phyloP scores from a whole-genome alignment of 2,329 filamentous ascomycete genomes.

The Epichloe bromicola region DNA sequence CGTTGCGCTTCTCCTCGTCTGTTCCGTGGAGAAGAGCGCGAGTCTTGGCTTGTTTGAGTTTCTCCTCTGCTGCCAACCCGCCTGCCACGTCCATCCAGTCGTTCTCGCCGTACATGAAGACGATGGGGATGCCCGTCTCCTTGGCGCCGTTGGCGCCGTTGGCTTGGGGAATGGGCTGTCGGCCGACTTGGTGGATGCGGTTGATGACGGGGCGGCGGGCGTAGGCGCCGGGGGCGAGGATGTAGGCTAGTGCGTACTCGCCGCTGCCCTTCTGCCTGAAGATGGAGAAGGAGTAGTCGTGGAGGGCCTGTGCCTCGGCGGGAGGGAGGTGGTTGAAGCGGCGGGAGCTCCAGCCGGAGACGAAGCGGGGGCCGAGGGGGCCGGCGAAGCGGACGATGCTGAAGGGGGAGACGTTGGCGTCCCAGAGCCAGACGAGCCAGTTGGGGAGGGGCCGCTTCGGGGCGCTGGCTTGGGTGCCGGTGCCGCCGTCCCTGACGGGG shows the following conservation, averaged over 20 bases:
- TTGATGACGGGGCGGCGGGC: conserved; percentile 79
- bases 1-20: conserved; percentile 52
- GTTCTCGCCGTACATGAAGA: conserved; percentile 93
- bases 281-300: conserved; percentile 88
- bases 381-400: conserved; percentile 78
- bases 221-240: conserved; percentile 87
- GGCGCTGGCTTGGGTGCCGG: conserved; percentile 19
- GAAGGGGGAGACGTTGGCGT: conserved; percentile 92
- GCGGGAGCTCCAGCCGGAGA: conserved; percentile 88
- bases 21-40: conserved; percentile 48
- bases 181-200: conserved; percentile 72
- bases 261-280: conserved; percentile 87
- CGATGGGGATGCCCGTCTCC: conserved; percentile 63
- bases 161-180: conserved; percentile 41
- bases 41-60: conserved; percentile 54
- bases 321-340: conserved; percentile 79
- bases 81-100: conserved; percentile 98
- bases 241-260: conserved; percentile 85
- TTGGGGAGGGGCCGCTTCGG: conserved; percentile 52
- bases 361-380: conserved; percentile 78
- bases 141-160: conserved; percentile 14
- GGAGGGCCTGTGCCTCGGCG: conserved; percentile 69
- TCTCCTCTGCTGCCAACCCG: conserved; percentile 67
- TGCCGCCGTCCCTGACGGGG: background rate
- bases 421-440: conserved; percentile 92